phyloP scores from a whole-genome alignment of 148 eudicot genomes.

The Chenopodium suecicum region DNA sequence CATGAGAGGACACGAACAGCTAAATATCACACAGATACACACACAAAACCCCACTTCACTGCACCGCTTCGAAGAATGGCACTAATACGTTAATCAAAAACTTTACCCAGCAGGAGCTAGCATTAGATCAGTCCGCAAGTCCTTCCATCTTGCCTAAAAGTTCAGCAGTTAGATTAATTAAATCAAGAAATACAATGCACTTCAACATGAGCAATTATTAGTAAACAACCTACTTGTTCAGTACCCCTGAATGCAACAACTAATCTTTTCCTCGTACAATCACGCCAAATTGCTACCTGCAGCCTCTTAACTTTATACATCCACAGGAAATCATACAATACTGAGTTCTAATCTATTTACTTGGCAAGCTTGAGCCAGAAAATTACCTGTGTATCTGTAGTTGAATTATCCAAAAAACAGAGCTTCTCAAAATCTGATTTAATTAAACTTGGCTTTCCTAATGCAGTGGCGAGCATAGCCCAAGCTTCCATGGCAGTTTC shows the following conservation, averaged over 20 bases:
- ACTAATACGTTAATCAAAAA: not conserved
- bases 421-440: conserved; percentile 95
- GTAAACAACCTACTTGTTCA: conserved; percentile 73
- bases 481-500: conserved; percentile 99
- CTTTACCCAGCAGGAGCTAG: conserved; percentile 90
- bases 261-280: conserved; percentile 65
- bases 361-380: conserved; percentile 1
- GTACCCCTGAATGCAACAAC: conserved; percentile 98
- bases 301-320: conserved; percentile 20
- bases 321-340: conserved; percentile 6
- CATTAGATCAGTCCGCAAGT: conserved; percentile 91
- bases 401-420: conserved; percentile 82
- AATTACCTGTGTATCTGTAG: conserved; percentile 90
- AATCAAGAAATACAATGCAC: conserved; percentile 16
- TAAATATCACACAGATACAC: not conserved
- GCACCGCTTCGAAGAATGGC: not conserved
- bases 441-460: conserved; percentile 89
- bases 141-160: conserved; percentile 88
- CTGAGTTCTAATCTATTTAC: not conserved
- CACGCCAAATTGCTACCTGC: conserved; percentile 99
- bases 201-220: conserved; percentile 1
- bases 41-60: not conserved
- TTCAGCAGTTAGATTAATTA: conserved; percentile 30
- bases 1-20: not conserved
- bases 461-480: conserved; percentile 92